A percentile compares a stretch with the other conserved stretches of the same genome.
Conservation (phyloP, 2,329 filamentous ascomycete species). For the Colletotrichum tropicale region DNA sequence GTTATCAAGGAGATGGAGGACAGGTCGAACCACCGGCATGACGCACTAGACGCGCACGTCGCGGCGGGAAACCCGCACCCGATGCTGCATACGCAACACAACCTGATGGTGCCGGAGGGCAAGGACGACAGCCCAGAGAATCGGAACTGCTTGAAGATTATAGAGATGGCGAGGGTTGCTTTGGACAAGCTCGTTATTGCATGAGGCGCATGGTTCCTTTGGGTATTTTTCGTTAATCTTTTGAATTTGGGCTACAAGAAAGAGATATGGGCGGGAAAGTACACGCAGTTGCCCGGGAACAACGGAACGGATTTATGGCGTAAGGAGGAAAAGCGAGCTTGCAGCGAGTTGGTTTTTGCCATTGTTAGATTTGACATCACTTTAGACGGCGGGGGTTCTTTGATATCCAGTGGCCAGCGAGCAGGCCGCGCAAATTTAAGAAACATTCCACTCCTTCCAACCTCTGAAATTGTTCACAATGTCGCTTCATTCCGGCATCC, state of each 20-base stretch:
- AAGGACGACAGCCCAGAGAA: conserved; percentile 39
- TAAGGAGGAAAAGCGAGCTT: neutral
- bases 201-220: conserved; percentile 28
- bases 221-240: neutral
- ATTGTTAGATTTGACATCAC: neutral
- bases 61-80: conserved; percentile 40
- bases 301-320: neutral
- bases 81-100: conserved; percentile 26
- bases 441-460: neutral
- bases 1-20: conserved; percentile 59
- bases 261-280: neutral
- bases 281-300: neutral
- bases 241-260: neutral
- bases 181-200: conserved; percentile 61
- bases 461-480: neutral
- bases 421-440: neutral
- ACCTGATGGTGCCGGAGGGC: conserved; percentile 32
- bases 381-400: neutral
- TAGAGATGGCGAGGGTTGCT: conserved; percentile 58
- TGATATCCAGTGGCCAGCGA: neutral
- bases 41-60: conserved; percentile 50
- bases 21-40: conserved; percentile 52
- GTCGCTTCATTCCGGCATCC: neutral
- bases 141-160: conserved; percentile 52
- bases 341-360: neutral